Evolutionary conservation across 169 alveolate genomes (phyloP).

Genomic region (Plasmodium malariae): DNA sequence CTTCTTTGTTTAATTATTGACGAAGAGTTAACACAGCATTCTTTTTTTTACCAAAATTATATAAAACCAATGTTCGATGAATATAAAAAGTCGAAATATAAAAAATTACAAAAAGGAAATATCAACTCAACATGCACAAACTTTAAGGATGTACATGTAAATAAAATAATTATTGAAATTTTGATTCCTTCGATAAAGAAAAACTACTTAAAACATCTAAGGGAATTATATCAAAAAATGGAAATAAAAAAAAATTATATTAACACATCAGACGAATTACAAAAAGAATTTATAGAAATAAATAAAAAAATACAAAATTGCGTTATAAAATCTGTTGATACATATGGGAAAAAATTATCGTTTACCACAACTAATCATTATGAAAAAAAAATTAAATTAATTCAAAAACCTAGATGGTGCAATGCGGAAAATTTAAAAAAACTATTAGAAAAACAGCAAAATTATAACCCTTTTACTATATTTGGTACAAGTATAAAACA

Average conservation of each 20-base stretch:
- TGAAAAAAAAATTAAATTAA: constrained; percentile 70
- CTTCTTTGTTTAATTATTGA: constrained; percentile 52
- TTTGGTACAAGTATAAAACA: constrained; percentile 68
- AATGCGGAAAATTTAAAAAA: constrained; percentile 35
- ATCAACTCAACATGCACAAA: background rate
- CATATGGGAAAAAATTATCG: background rate
- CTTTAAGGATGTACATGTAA: constrained; percentile 9
- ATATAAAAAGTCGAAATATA: constrained; percentile 42
- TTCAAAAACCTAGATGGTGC: constrained; percentile 55
- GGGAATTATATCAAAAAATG: constrained; percentile 24
- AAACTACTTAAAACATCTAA: constrained; percentile 41
- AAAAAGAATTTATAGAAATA: constrained; percentile 48
- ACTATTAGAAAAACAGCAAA: constrained; percentile 45
- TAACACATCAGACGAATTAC: constrained; percentile 39
- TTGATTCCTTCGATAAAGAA: constrained; percentile 58
- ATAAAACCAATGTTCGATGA: constrained; percentile 65
- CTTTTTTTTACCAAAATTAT: constrained; percentile 42
- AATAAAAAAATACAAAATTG: constrained; percentile 33
- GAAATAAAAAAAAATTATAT: background rate
- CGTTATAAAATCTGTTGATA: constrained; percentile 29
- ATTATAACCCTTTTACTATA: constrained; percentile 69
- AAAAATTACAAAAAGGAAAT: constrained; percentile 41
- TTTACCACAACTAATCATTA: constrained; percentile 1
- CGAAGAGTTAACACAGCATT: constrained; percentile 45
- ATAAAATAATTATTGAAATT: constrained; percentile 59